phyloP scores from a whole-genome alignment of 192 early-diverging fungal genomes.

The Spizellomyces sp. region DNA sequence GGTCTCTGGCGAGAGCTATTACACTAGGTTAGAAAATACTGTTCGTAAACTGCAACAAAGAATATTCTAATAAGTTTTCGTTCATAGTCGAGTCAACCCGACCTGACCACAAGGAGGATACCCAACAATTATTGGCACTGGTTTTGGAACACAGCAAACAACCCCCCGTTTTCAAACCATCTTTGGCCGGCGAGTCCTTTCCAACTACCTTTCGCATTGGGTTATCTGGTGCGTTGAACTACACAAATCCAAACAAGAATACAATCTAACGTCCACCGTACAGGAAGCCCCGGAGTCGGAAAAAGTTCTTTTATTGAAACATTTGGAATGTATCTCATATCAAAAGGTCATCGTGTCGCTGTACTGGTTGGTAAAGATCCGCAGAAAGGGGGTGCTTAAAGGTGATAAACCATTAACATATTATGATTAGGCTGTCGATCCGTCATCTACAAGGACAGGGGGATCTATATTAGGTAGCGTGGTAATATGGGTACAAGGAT shows the following conservation, averaged over 20 bases:
- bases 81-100: slow-evolving; percentile 70
- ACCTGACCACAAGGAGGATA: slow-evolving; percentile 59
- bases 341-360: slow-evolving; percentile 69
- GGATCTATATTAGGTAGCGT: slow-evolving; percentile 78
- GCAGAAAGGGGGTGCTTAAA: background rate
- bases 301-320: slow-evolving; percentile 87
- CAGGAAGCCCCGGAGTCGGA: slow-evolving; percentile 75
- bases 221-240: slow-evolving; percentile 54
- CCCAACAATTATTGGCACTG: slow-evolving; percentile 65
- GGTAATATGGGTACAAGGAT: slow-evolving; percentile 2
- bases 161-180: background rate
- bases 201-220: slow-evolving; percentile 72
- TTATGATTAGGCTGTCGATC: slow-evolving; percentile 74
- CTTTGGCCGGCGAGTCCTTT: background rate
- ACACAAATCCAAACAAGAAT: background rate
- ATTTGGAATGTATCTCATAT: slow-evolving; percentile 75
- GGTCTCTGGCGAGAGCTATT: slow-evolving; percentile 62
- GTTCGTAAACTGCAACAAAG: no score
- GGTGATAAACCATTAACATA: background rate
- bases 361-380: slow-evolving; percentile 77
- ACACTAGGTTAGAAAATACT: slow-evolving; percentile 57
- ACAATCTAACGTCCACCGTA: no score
- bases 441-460: slow-evolving; percentile 76
- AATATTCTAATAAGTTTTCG: background rate
- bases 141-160: slow-evolving; percentile 33